A percentile compares a stretch with the other conserved stretches of the same genome.
phyloP scores from a whole-genome alignment of 129 eudicot species.

The Mikania micrantha region DNA sequence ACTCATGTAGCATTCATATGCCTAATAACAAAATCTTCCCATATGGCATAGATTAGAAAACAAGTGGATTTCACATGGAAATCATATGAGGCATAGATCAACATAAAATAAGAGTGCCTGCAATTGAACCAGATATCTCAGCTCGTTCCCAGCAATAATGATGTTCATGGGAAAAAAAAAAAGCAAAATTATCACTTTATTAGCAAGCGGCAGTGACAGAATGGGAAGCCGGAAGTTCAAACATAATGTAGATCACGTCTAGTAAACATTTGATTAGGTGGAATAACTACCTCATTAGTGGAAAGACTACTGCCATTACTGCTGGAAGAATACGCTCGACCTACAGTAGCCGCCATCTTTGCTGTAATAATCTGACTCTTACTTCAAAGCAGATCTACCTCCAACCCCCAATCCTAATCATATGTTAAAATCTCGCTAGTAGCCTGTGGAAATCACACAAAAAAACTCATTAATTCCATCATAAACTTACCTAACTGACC shows the following conservation, averaged over 20 bases:
- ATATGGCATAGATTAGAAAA: not conserved
- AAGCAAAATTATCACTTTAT: not conserved
- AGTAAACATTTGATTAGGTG: not conserved
- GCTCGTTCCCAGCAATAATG: not conserved
- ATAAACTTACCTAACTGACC: not conserved
- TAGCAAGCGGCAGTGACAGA: constrained; percentile 9
- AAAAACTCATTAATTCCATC: constrained; percentile 3
- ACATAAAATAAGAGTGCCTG: not conserved
- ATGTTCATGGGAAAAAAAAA: constrained; percentile 9
- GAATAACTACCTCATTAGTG: constrained; percentile 56
- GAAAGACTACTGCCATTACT: constrained; percentile 62
- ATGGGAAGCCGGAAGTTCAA: not conserved
- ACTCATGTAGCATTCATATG: not conserved
- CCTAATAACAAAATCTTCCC: not conserved
- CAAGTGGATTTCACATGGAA: not conserved
- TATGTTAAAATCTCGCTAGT: constrained; percentile 18
- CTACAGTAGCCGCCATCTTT: constrained; percentile 73
- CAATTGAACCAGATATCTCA: not conserved
- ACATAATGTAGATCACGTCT: not conserved
- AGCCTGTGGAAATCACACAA: constrained; percentile 30
- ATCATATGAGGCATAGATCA: not conserved
- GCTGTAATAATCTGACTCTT: constrained; percentile 18
- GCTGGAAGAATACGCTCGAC: constrained; percentile 70
- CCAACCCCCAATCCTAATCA: constrained; percentile 23
- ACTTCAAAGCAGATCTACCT: constrained; percentile 28